Evolutionary conservation across 2,329 filamentous ascomycete species (phyloP).

Genomic region (Talaromyces verruculosus): DNA sequence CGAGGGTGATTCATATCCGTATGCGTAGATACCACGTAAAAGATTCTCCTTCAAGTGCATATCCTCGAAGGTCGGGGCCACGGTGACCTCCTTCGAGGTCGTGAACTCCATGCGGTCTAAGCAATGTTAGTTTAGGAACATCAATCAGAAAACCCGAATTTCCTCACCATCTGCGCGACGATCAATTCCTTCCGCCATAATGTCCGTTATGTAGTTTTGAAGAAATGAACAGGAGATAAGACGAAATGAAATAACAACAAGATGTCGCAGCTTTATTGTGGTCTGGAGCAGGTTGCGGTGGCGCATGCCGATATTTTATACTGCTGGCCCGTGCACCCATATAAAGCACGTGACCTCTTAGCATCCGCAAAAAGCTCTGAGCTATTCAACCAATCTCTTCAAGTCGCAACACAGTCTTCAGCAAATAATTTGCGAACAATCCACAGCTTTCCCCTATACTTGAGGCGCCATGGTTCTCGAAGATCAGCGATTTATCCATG

Average conservation of each 20-base stretch:
- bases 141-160: neutral
- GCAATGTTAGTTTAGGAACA: conserved; percentile 12
- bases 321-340: conserved; percentile 24
- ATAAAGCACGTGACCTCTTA: conserved; percentile 28
- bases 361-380: conserved; percentile 29
- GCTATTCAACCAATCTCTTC: neutral
- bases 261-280: conserved; percentile 3
- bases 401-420: neutral
- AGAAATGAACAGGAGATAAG: neutral
- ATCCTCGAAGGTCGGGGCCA: conserved; percentile 85
- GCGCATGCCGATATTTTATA: conserved; percentile 24
- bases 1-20: conserved; percentile 96
- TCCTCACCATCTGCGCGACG: conserved; percentile 71
- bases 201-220: conserved; percentile 37
- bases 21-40: conserved; percentile 94
- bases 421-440: neutral
- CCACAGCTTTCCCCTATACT: neutral
- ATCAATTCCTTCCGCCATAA: conserved; percentile 91
- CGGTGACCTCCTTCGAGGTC: conserved; percentile 96
- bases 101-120: conserved; percentile 93
- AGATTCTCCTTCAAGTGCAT: conserved; percentile 98
- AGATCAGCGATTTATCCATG: conserved; percentile 89
- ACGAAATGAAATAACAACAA: neutral
- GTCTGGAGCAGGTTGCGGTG: conserved; percentile 12
- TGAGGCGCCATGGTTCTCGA: conserved; percentile 70